phyloP scores from a whole-genome alignment of 495 filamentous ascomycete genomes.

The Pyronema domesticum region DNA sequence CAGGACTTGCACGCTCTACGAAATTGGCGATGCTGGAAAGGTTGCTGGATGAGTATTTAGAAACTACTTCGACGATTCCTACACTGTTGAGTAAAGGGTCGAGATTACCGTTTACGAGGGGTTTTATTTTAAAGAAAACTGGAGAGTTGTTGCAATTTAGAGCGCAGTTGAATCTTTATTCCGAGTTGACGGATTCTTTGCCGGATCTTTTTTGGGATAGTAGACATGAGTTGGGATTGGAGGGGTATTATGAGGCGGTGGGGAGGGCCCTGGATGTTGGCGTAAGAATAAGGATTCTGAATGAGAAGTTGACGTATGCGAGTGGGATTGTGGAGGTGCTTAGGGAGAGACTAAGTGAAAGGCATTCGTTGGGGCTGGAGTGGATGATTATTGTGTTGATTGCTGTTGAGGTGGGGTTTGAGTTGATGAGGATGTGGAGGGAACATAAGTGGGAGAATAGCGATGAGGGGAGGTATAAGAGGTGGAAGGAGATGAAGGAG shows the following conservation, averaged over 20 bases:
- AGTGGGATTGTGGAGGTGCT: slow-evolving; percentile 86
- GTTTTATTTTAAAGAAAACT: slow-evolving; percentile 78
- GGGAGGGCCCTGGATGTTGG: slow-evolving; percentile 78
- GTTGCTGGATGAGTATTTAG: slow-evolving; percentile 64
- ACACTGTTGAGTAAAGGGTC: slow-evolving; percentile 47
- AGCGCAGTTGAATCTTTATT: slow-evolving; percentile 89
- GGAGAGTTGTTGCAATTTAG: slow-evolving; percentile 81
- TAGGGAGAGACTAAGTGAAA: slow-evolving; percentile 75
- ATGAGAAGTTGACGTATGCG: slow-evolving; percentile 95
- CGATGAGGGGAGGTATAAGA: slow-evolving; percentile 26
- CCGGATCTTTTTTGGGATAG: slow-evolving; percentile 97
- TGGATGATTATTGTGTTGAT: slow-evolving; percentile 96
- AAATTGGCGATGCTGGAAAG: slow-evolving; percentile 88
- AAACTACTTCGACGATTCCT: slow-evolving; percentile 64
- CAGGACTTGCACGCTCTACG: slow-evolving; percentile 83
- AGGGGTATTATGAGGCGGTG: slow-evolving; percentile 87
- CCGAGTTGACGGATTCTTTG: slow-evolving; percentile 84
- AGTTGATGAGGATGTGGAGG: slow-evolving; percentile 43
- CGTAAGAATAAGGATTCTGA: slow-evolving; percentile 78
- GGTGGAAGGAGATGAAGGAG: slow-evolving; percentile 14
- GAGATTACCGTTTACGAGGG: slow-evolving; percentile 49
- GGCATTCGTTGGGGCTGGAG: slow-evolving; percentile 70
- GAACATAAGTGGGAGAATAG: slow-evolving; percentile 31
- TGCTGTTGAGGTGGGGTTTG: slow-evolving; percentile 69
- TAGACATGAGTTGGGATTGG: slow-evolving; percentile 65